Evolutionary conservation across 305 asterid genomes (phyloP).

Genomic region (Salvia sclarea): DNA sequence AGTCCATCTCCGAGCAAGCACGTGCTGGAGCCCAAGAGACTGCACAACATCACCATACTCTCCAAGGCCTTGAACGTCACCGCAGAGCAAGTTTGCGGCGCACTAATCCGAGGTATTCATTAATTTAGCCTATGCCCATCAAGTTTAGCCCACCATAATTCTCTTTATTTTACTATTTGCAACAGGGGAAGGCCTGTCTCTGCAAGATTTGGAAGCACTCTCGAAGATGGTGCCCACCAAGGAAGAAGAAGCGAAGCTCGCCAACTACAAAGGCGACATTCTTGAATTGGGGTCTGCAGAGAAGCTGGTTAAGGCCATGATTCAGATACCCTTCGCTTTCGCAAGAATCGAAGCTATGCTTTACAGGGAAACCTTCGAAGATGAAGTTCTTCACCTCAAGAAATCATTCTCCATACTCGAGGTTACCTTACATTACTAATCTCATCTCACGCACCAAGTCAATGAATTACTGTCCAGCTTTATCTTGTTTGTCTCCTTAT

Average conservation of each 20-base stretch:
- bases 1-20: constrained; percentile 86
- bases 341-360: constrained; percentile 87
- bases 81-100: constrained; percentile 78
- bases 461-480: no score
- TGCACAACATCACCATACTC: constrained; percentile 87
- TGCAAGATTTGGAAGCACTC: constrained; percentile 87
- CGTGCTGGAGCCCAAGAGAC: constrained; percentile 84
- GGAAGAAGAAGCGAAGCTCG: constrained; percentile 77
- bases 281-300: constrained; percentile 79
- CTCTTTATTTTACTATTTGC: no score
- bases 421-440: constrained; percentile 40
- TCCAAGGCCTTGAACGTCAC: constrained; percentile 79
- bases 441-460: no score
- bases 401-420: constrained; percentile 86
- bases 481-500: no score
- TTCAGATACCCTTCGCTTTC: constrained; percentile 74
- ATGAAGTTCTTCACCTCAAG: constrained; percentile 74
- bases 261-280: constrained; percentile 68
- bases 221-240: constrained; percentile 85
- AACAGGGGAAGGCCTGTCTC: constrained; percentile 75
- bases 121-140: no score
- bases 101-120: constrained; percentile 62
- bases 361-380: constrained; percentile 77
- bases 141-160: no score
- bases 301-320: constrained; percentile 73